Percentiles rank a stretch among this genome's conserved stretches.
Conservation (phyloP, 202 grass and related monocot genomes). For the Cymbopogon flexuosus region DNA sequence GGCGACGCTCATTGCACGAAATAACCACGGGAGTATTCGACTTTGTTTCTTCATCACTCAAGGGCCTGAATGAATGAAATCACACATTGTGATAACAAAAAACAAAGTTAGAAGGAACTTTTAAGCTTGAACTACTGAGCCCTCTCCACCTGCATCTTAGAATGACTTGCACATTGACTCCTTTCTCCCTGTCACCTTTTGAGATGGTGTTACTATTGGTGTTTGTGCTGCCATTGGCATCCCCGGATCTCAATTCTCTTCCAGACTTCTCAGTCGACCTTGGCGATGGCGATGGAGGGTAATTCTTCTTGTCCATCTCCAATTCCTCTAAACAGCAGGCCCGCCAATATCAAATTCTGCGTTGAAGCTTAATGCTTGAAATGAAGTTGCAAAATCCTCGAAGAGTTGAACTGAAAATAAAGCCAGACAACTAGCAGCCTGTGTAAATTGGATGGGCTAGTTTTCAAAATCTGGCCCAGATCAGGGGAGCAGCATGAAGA, state of each 20-base stretch:
- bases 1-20: constrained; percentile 72
- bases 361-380: constrained; percentile 24
- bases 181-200: constrained; percentile 82
- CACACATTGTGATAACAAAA: constrained; percentile 19
- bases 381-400: constrained; percentile 16
- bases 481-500: constrained; percentile 24
- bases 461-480: constrained; percentile 12
- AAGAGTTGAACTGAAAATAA: constrained; percentile 18
- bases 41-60: constrained; percentile 88
- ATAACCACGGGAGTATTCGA: constrained; percentile 75
- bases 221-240: constrained; percentile 48
- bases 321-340: constrained; percentile 39
- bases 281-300: constrained; percentile 61
- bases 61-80: constrained; percentile 52
- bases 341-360: constrained; percentile 8
- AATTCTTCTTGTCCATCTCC: constrained; percentile 63
- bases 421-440: neutral
- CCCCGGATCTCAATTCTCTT: constrained; percentile 65
- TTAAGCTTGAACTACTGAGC: constrained; percentile 16
- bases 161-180: constrained; percentile 97
- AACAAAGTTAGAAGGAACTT: constrained; percentile 7
- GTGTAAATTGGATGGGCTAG: constrained; percentile 1
- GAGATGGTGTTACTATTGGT: constrained; percentile 32
- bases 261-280: constrained; percentile 65
- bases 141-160: constrained; percentile 84